These are phyloP conservation scores for Phytophthora crassamura DNA, from an alignment of 352 stramenopile genomes.

Conservation along the genomic window DNA sequence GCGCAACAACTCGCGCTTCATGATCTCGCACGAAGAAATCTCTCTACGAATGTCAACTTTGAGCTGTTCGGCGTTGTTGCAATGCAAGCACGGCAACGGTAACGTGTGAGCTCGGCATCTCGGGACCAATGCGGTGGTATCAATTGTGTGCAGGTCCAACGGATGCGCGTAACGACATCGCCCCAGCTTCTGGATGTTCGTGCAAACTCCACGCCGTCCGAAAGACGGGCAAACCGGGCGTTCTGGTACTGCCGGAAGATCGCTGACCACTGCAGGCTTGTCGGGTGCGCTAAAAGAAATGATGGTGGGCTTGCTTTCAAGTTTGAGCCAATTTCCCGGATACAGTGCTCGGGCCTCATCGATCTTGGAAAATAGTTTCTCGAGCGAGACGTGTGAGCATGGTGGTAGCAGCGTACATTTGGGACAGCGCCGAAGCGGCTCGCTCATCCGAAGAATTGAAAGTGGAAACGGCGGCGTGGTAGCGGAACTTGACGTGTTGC, in stretches of 20 bases:
- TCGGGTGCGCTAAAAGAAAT: not conserved
- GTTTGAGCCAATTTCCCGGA: slow-evolving; percentile 28
- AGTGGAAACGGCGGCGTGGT: slow-evolving; percentile 50
- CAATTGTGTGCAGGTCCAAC: slow-evolving; percentile 54
- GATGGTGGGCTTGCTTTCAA: slow-evolving; percentile 7
- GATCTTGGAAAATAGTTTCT: slow-evolving; percentile 55
- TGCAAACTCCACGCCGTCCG: slow-evolving; percentile 51
- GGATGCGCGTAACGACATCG: slow-evolving; percentile 73
- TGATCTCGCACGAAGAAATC: slow-evolving; percentile 18
- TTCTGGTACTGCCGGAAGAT: not conserved
- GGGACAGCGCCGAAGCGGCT: slow-evolving; percentile 62
- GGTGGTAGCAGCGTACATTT: slow-evolving; percentile 75
- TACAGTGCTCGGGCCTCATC: slow-evolving; percentile 57
- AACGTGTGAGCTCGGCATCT: slow-evolving; percentile 65
- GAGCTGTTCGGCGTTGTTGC: slow-evolving; percentile 41
- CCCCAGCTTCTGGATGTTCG: slow-evolving; percentile 65
- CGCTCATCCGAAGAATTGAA: slow-evolving; percentile 63
- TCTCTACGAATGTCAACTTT: slow-evolving; percentile 32
- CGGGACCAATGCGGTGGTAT: slow-evolving; percentile 45
- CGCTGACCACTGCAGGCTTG: not conserved
- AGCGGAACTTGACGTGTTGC: not conserved
- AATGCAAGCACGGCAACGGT: slow-evolving; percentile 66
- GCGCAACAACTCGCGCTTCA: slow-evolving; percentile 46
- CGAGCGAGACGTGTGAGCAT: slow-evolving; percentile 59
- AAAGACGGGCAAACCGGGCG: slow-evolving; percentile 61